These are phyloP conservation scores for Saposhnikovia divaricata DNA, from an alignment of 129 eudicot species.

Conservation along the genomic window DNA sequence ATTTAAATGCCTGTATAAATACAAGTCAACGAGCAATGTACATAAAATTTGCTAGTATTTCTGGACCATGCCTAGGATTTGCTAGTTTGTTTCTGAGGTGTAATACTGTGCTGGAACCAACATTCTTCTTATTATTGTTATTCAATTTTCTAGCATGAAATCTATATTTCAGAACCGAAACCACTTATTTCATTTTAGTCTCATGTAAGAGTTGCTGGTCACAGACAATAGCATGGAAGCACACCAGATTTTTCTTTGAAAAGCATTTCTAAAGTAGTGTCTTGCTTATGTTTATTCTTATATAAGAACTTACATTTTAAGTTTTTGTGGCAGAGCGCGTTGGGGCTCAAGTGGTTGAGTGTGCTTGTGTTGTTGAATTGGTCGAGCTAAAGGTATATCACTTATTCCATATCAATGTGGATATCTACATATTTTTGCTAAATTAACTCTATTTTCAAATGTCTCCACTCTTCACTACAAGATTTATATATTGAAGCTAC, in stretches of 20 bases:
- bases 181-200: neutral
- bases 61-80: no score
- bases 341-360: conserved; percentile 66
- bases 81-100: neutral
- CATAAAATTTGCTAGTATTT: no score
- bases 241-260: neutral
- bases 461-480: neutral
- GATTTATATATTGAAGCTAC: neutral
- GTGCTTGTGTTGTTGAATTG: conserved; percentile 84
- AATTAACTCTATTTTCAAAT: neutral
- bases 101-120: neutral
- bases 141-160: neutral
- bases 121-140: neutral
- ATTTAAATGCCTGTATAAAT: no score
- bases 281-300: neutral
- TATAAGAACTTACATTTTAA: neutral
- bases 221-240: neutral
- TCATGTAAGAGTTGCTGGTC: neutral
- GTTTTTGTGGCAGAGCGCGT: conserved; percentile 61
- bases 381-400: conserved; percentile 68
- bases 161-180: neutral
- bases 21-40: no score
- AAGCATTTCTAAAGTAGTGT: neutral
- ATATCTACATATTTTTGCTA: neutral
- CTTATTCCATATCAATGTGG: neutral